Base-by-base conservation (phyloP, 2,329 filamentous ascomycete genomes). In the Ceratocystis harringtonii region DNA sequence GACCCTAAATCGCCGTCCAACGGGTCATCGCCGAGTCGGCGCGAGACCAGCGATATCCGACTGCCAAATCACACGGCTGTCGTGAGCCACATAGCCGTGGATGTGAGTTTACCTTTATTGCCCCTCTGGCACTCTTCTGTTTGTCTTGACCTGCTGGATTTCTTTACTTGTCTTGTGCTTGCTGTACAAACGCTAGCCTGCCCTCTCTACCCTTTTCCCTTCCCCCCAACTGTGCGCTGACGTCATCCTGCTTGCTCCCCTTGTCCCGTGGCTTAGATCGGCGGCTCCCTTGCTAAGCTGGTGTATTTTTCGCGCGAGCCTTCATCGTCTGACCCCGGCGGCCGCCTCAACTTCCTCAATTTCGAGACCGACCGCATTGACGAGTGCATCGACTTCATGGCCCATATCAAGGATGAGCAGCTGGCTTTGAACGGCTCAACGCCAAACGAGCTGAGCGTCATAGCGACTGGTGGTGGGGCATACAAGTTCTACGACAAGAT, bases 401-500 rank as follows among this genome's bases (percentile, higher is more conserved):
- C 86, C 70, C 83, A 89, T 70, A 79, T 97, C 68, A 90, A 95
- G 74, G 82, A 87, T 71, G 89, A 95, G 72, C 89, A 96, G 72
- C 80, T 88, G 70, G 81, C 81, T 63, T 81, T 88, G 74, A 91
- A 91, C 80, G 89, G 87, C 64, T 85, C 85, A 4, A 80, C 78
- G 36, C 83, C 84, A 0, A 81, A 83, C 61, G 89, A 90, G 70
- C 77, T 99, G 57, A 94, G 88, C 72, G 87, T 99, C 69, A 95
- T 97, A 85, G 94, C 94, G 1, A 99, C 94, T 0, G 94, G 94
- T 5, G 94, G 94, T 32, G 94, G 94, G 22, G 92, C 94, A 4
- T 97, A 89, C 80, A 96, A 97, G 75, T 99, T 89, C 77, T 96
- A 97, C 75, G 91, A 97, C 74, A 87, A 85, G 75, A 90, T 99